These are phyloP conservation scores for Suillus alpinus DNA, from an alignment of 768 basidiomycete genomes.

Conservation along the genomic window DNA sequence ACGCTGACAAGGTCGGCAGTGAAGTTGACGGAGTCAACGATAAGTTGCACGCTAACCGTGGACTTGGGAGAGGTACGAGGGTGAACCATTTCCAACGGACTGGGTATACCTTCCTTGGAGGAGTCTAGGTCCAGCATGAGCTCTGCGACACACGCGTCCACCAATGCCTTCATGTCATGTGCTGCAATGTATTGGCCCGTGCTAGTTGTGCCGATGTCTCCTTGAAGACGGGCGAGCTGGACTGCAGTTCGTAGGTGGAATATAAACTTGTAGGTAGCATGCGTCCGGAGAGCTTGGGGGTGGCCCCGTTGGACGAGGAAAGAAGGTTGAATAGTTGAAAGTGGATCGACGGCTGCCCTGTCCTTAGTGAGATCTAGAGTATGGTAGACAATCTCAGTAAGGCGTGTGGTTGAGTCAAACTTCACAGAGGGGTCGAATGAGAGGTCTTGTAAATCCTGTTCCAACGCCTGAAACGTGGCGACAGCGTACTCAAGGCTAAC, in stretches of 20 bases:
- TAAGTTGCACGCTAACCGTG: neutral
- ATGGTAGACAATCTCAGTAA: slow-evolving; percentile 24
- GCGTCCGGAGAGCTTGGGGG: slow-evolving; percentile 64
- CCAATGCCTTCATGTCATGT: slow-evolving; percentile 34
- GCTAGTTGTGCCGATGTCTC: slow-evolving; percentile 4
- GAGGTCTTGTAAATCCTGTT: slow-evolving; percentile 13
- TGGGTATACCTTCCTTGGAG: slow-evolving; percentile 24
- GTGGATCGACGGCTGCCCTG: slow-evolving; percentile 60
- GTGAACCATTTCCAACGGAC: slow-evolving; percentile 22
- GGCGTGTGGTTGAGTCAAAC: neutral
- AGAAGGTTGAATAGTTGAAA: slow-evolving; percentile 82
- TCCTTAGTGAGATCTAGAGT: slow-evolving; percentile 46
- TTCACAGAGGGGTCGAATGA: neutral
- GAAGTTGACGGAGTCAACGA: slow-evolving; percentile 17
- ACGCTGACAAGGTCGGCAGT: slow-evolving; percentile 12
- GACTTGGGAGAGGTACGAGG: slow-evolving; percentile 10
- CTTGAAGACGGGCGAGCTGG: slow-evolving; percentile 26
- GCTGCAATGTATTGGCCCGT: slow-evolving; percentile 11
- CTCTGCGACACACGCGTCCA: slow-evolving; percentile 36
- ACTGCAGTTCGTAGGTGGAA: slow-evolving; percentile 74
- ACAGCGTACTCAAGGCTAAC: slow-evolving; percentile 28
- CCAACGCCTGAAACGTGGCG: slow-evolving; percentile 13
- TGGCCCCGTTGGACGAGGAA: slow-evolving; percentile 75
- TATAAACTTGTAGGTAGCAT: slow-evolving; percentile 71
- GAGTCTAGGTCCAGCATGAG: slow-evolving; percentile 45